Evolutionary conservation across 2,329 filamentous ascomycete genomes (phyloP), one percentile per base, ranked within the genome.

Genomic region (Cadophora gregata): DNA sequence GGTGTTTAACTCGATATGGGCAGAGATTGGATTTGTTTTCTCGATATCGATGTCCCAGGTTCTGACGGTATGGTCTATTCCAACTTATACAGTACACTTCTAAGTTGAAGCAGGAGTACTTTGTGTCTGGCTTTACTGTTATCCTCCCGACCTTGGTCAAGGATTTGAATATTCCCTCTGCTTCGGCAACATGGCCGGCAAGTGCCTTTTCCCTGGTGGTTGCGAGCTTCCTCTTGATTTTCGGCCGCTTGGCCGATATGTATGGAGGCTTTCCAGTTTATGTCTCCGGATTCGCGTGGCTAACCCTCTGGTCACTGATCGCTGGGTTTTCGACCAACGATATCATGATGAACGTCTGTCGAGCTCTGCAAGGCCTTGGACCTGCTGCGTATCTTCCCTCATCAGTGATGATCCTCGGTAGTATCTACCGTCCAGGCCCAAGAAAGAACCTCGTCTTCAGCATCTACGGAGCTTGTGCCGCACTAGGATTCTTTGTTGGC

Each of bases 291-390:
- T 80, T 88, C 31, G 69, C 80, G 48, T 91, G 91, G 92, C 85
- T 93, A 60, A 77, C 86, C 8, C 69, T 89, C 45, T 94, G 91
- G 86, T 88, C 86, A 10, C 78, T 94, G 62, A 80, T 93, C 63
- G 86, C 85, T 19, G 92, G 91, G 12, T 92, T 94, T 78, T 89
- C 88, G 66, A 80, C 81, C 63, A 89, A 86, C 77, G 84, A 88
- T 67, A 77, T 87, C 60, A 91, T 93, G 88, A 82, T 94, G 68
- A 90, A 93, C 71, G 81, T 90, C 63, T 91, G 88, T 75, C 88
- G 92, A 62, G 91, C 91, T 9, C 79, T 93, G 51, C 90, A 93
- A 77, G 92, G 92, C 0, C 79, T 95, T 10, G 92, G 90, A 0
- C 84, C 90, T 1, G 90, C 91, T 0, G 90, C 91, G 0, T 92